Conservation (phyloP, 78 protist genomes). For the Protostelium mycophagum region DNA sequence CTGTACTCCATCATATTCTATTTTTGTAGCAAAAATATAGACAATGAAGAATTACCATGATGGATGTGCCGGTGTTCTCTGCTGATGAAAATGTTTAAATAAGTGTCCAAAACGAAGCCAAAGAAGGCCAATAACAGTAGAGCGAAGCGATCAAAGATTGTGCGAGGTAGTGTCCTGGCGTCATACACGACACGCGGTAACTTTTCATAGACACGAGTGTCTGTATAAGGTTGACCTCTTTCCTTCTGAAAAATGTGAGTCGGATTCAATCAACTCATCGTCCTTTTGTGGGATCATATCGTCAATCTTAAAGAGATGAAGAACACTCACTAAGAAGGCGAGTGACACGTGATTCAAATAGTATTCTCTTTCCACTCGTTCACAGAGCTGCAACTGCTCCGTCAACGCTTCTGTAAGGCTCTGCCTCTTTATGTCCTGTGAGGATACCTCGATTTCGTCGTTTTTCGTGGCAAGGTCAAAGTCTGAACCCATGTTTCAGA, state of each 20-base stretch:
- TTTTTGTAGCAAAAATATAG: no score
- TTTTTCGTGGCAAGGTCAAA: no score
- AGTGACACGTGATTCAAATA: neutral
- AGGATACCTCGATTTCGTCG: no score
- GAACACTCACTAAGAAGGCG: neutral
- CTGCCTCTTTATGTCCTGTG: no score
- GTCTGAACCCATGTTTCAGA: no score
- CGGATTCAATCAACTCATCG: no score
- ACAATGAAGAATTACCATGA: neutral
- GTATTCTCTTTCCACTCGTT: neutral
- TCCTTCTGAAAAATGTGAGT: no score
- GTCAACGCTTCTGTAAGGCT: no score
- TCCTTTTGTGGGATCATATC: no score
- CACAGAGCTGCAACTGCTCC: neutral
- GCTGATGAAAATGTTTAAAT: no score
- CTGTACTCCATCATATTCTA: no score
- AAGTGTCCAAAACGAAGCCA: neutral
- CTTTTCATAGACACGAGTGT: neutral
- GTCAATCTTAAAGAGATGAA: neutral
- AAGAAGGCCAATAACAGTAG: neutral
- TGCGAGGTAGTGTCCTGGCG: neutral
- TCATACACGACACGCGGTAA: neutral
- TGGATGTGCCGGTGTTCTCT: neutral
- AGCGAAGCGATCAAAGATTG: neutral
- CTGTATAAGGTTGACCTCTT: neutral